phyloP scores from a whole-genome alignment of 2,329 filamentous ascomycete species.

The Mariannaea elegans region DNA sequence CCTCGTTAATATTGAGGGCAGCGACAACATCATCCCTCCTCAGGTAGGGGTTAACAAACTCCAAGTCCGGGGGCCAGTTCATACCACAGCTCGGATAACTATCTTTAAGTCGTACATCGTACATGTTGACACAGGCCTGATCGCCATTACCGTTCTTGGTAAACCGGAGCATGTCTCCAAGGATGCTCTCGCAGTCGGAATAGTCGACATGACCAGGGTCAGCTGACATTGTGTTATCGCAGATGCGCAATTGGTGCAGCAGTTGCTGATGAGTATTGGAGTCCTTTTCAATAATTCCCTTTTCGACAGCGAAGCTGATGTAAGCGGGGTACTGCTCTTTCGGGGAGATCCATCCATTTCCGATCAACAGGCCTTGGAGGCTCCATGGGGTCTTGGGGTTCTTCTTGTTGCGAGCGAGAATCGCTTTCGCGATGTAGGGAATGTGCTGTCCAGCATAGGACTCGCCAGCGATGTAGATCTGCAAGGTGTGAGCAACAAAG shows the following conservation, averaged over 20 bases:
- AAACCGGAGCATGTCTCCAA: conserved; percentile 74
- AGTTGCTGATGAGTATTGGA: conserved; percentile 71
- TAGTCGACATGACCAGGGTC: conserved; percentile 68
- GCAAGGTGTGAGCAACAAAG: conserved; percentile 31
- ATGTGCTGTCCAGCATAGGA: conserved; percentile 98
- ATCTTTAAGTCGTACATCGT: conserved; percentile 89
- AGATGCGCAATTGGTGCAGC: conserved; percentile 74
- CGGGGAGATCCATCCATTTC: conserved; percentile 97
- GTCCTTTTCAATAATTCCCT: conserved; percentile 74
- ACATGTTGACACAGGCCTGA: conserved; percentile 88
- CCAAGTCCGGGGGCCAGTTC: conserved; percentile 95
- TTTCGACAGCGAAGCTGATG: conserved; percentile 81
- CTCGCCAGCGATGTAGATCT: conserved; percentile 96
- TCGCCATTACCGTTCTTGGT: conserved; percentile 66
- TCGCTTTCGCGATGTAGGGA: conserved; percentile 92
- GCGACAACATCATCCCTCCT: conserved; percentile 79
- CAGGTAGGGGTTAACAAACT: conserved; percentile 81
- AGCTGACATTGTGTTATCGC: conserved; percentile 67
- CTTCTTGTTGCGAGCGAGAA: conserved; percentile 86
- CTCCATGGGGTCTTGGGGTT: conserved; percentile 68
- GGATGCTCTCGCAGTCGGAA: conserved; percentile 76
- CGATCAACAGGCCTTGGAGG: conserved; percentile 86
- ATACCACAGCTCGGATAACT: conserved; percentile 87
- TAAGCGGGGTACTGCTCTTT: conserved; percentile 90
- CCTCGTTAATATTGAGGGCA: conserved; percentile 83